phyloP scores from a whole-genome alignment of 306 rosid genomes.

The Mimosa bimucronata region DNA sequence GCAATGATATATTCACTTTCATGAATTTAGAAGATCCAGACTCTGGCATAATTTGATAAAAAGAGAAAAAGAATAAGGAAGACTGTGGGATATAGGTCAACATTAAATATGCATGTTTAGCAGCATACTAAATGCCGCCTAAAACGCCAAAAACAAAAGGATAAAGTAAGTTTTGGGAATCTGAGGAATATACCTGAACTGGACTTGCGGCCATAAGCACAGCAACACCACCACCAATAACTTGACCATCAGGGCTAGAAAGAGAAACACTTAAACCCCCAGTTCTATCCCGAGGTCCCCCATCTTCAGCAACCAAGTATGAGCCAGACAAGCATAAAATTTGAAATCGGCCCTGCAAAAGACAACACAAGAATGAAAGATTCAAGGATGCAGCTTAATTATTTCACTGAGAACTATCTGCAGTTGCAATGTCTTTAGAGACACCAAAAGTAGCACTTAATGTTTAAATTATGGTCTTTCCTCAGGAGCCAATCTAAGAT shows the following conservation, averaged over 20 bases:
- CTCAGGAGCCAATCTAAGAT: not conserved
- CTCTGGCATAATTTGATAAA: no score
- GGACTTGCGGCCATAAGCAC: conserved; percentile 79
- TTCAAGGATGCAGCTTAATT: not conserved
- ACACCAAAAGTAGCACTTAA: not conserved
- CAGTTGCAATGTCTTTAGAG: not conserved
- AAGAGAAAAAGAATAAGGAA: no score
- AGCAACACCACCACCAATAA: conserved; percentile 86
- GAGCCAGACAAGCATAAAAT: conserved; percentile 96
- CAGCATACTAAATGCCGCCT: not conserved
- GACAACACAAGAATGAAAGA: conserved; percentile 18
- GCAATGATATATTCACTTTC: not conserved
- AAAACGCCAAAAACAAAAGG: not conserved
- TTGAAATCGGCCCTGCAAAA: conserved; percentile 80
- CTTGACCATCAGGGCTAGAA: conserved; percentile 84
- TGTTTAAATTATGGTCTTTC: not conserved
- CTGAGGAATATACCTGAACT: conserved; percentile 73
- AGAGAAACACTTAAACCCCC: conserved; percentile 93
- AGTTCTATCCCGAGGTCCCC: conserved; percentile 76
- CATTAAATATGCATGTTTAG: not conserved
- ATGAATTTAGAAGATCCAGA: not conserved
- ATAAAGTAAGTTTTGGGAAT: not conserved
- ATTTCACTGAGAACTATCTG: not conserved
- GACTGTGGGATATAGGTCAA: no score
- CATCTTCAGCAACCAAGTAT: conserved; percentile 91